Conservation (phyloP, 495 filamentous ascomycete genomes). For the Penicillium coffeae region DNA sequence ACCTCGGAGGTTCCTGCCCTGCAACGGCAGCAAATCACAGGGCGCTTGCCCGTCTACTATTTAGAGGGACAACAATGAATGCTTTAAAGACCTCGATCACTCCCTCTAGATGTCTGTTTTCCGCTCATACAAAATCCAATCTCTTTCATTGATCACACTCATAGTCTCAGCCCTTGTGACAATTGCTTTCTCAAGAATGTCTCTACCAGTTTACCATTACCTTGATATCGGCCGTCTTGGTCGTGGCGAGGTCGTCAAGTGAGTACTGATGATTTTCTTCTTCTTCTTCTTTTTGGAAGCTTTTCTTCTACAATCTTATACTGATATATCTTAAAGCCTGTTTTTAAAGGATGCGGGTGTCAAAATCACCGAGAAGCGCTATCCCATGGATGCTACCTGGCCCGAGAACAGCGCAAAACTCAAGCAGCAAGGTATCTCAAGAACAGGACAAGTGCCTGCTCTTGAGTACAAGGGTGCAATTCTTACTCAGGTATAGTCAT, state of each 20-base stretch:
- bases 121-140: too few relatives aligned
- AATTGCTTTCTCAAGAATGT: too few relatives aligned
- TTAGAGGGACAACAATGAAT: too few relatives aligned
- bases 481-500: constrained; percentile 30
- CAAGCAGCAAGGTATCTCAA: constrained; percentile 24
- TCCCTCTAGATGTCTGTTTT: too few relatives aligned
- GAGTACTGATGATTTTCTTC: constrained; percentile 1
- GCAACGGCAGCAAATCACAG: neutral
- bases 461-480: constrained; percentile 39
- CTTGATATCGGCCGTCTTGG: constrained; percentile 40
- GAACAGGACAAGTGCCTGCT: constrained; percentile 33
- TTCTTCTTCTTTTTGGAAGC: too few relatives aligned
- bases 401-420: constrained; percentile 31
- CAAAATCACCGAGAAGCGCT: constrained; percentile 36
- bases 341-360: constrained; percentile 41
- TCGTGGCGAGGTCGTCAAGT: constrained; percentile 42
- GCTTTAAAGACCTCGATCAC: too few relatives aligned
- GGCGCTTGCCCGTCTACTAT: neutral
- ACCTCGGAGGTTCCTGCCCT: neutral
- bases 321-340: too few relatives aligned
- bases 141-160: too few relatives aligned
- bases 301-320: neutral
- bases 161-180: too few relatives aligned
- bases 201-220: constrained; percentile 24
- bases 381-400: constrained; percentile 38